Evolutionary conservation across 768 basidiomycete genomes (phyloP).

Genomic region (Suillus weaverae): DNA sequence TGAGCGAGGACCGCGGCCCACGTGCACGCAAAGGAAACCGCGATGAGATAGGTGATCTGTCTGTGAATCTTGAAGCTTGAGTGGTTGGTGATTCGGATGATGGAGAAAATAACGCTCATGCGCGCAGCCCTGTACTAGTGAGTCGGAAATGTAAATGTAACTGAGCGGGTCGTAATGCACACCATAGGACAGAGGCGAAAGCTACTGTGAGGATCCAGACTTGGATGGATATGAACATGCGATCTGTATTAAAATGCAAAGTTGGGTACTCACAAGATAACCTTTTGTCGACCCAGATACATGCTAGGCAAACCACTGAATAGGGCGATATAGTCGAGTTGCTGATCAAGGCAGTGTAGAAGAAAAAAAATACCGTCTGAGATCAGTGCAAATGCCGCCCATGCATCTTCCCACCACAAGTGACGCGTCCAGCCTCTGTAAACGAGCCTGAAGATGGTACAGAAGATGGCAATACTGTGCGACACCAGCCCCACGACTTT

Average conservation of each 20-base stretch:
- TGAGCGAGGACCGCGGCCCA: slow-evolving; percentile 23
- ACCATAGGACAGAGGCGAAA: slow-evolving; percentile 25
- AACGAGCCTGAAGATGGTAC: slow-evolving; percentile 23
- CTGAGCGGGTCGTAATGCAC: too few species aligned
- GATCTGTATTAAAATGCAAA: slow-evolving; percentile 1
- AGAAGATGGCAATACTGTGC: slow-evolving; percentile 24
- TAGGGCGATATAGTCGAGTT: not conserved
- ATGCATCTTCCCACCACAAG: slow-evolving; percentile 34
- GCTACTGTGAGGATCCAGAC: slow-evolving; percentile 17
- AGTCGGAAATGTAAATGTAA: not conserved
- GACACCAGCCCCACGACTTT: slow-evolving; percentile 18
- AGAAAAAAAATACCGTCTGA: slow-evolving; percentile 10
- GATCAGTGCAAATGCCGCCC: slow-evolving; percentile 23
- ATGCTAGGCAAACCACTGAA: slow-evolving; percentile 11
- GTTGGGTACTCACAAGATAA: slow-evolving; percentile 6
- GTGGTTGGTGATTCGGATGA: slow-evolving; percentile 20
- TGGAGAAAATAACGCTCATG: slow-evolving; percentile 25
- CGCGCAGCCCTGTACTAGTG: slow-evolving; percentile 20
- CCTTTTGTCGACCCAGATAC: slow-evolving; percentile 9
- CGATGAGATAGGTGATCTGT: slow-evolving; percentile 9
- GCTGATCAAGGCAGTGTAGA: not conserved
- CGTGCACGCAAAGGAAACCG: slow-evolving; percentile 22
- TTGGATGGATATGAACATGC: not conserved
- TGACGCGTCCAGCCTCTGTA: slow-evolving; percentile 20
- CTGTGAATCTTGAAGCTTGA: slow-evolving; percentile 4